Conservation (phyloP, 2,329 filamentous ascomycete genomes). For the Talaromyces sp. region DNA sequence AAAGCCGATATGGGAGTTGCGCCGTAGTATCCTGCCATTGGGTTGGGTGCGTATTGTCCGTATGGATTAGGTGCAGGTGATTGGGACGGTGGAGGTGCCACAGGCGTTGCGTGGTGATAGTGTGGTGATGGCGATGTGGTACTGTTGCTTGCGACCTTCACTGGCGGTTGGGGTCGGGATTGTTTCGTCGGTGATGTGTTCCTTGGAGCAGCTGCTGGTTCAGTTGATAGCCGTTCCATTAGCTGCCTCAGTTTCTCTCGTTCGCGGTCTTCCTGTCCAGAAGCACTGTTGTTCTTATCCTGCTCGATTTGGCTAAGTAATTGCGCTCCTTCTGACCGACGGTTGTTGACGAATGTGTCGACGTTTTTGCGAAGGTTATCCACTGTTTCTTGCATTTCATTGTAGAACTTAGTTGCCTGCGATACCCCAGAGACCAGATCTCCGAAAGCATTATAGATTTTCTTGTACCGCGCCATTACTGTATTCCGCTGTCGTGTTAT, state of each 20-base stretch:
- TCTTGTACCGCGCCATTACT: slow-evolving; percentile 83
- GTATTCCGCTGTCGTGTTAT: slow-evolving; percentile 78
- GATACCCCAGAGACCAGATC: slow-evolving; percentile 82
- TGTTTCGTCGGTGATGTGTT: slow-evolving; percentile 35
- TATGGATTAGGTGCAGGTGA: slow-evolving; percentile 38
- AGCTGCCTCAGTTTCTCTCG: slow-evolving; percentile 79
- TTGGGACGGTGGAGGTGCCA: slow-evolving; percentile 30
- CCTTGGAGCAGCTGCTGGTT: slow-evolving; percentile 40
- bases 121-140: slow-evolving; percentile 30
- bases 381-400: slow-evolving; percentile 92
- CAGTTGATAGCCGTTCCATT: slow-evolving; percentile 95
- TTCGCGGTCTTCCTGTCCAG: slow-evolving; percentile 71
- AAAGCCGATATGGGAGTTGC: slow-evolving; percentile 30
- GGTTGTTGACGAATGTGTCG: slow-evolving; percentile 93
- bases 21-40: slow-evolving; percentile 28
- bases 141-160: slow-evolving; percentile 34
- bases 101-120: slow-evolving; percentile 29
- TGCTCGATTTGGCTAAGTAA: slow-evolving; percentile 85
- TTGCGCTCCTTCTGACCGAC: slow-evolving; percentile 84
- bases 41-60: slow-evolving; percentile 30
- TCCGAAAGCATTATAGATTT: slow-evolving; percentile 86
- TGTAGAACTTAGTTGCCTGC: slow-evolving; percentile 88
- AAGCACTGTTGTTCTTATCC: slow-evolving; percentile 60
- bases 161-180: slow-evolving; percentile 31
- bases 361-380: slow-evolving; percentile 93